Evolutionary conservation across 257 asterid species (phyloP).

Genomic region (Jaltomata sinuosa): DNA sequence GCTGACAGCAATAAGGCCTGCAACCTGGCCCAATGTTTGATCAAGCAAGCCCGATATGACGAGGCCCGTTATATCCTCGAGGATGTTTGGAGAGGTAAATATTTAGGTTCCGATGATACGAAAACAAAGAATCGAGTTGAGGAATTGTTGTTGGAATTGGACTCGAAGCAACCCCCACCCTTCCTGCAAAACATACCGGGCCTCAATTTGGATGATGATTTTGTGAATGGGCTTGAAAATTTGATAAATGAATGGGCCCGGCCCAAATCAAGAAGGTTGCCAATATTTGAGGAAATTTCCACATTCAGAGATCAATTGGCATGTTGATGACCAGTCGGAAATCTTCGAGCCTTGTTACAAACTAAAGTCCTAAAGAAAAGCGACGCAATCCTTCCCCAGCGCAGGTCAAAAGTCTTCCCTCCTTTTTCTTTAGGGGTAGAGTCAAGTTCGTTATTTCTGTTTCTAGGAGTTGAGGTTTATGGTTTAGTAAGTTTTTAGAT

Average conservation of each 20-base stretch:
- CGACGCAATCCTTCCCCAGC: too few species aligned
- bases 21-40: slow-evolving; percentile 66
- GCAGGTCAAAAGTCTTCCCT: too few species aligned
- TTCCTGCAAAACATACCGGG: slow-evolving; percentile 10
- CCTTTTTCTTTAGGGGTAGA: too few species aligned
- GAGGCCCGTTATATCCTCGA: slow-evolving; percentile 57
- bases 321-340: slow-evolving; percentile 42
- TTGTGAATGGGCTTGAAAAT: slow-evolving; percentile 25
- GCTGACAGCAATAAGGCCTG: slow-evolving; percentile 79
- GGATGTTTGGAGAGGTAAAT: slow-evolving; percentile 43
- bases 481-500: background rate
- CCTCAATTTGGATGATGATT: slow-evolving; percentile 42
- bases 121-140: slow-evolving; percentile 43
- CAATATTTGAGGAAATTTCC: slow-evolving; percentile 79
- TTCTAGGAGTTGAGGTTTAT: background rate
- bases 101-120: slow-evolving; percentile 51
- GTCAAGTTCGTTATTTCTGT: too few species aligned
- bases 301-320: slow-evolving; percentile 72
- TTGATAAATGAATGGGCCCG: slow-evolving; percentile 45
- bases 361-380: too few species aligned
- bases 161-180: slow-evolving; percentile 12
- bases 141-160: slow-evolving; percentile 37
- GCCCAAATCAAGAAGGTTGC: slow-evolving; percentile 64
- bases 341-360: too few species aligned
- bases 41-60: slow-evolving; percentile 43